Evolutionary conservation across 2,329 filamentous ascomycete species (phyloP), one percentile per base, ranked within the genome.

Genomic region (Fusarium sp.): DNA sequence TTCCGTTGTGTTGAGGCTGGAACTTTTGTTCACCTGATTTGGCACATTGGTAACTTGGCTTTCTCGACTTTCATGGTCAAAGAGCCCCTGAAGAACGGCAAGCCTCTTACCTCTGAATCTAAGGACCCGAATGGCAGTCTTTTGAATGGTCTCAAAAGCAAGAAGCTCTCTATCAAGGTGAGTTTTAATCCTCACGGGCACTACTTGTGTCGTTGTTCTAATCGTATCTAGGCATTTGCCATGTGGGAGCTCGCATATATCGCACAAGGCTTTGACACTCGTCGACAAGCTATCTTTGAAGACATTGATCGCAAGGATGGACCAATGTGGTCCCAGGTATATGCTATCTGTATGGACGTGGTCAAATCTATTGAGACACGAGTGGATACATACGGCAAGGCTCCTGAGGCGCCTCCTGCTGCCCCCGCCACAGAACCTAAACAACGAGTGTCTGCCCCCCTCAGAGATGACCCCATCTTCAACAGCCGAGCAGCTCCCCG

Each of bases 71-170:
- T 93, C 77, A 87, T 97, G 74, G 88, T 90, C 25, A 90, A 91
- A 76, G 88, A 92, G 71, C 95, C 95, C 1, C 77, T 97, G 54
- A 97, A 97, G 82, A 92, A 92, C 70, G 90, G 87, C n/a, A 87
- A 90, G 73, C 94, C 94, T 6, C 85, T 98, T 56, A 97, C 93
- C 1, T 86, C 87, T 19, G 92, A 95, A 70, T 92, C 93, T 17
- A 96, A 92, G 75, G 94, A 97, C 77, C 93, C 95, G 1, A 98
- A 97, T 74, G 94, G 93, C 35, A 97, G 92, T 75, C 83, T 98
- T 27, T 78, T 98, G 48, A 93, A 90, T 57, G 95, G 95, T 0
- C 78, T 98, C 45, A 94, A 90, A 76, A 90, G 90, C 68, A 96
- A 94, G 80, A 96, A 95, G 77, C 84, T 92, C 10, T 84, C 92